These are phyloP conservation scores for Acanthamoeba lenticulata DNA, from an alignment of 208 protist genomes.

Conservation along the genomic window DNA sequence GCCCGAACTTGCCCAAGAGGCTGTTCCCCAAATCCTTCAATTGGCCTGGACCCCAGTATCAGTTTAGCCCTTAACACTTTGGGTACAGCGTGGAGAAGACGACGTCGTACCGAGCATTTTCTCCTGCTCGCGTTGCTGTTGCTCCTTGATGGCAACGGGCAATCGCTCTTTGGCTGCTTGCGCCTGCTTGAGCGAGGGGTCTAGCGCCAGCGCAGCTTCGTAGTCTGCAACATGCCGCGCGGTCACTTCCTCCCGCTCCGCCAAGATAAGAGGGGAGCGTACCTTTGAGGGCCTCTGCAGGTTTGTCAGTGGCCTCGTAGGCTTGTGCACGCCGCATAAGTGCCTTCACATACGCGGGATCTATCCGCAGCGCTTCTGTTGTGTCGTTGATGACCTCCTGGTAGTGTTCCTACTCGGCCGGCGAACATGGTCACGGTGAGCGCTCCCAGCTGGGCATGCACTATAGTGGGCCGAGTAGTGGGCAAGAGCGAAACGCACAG, in stretches of 20 bases:
- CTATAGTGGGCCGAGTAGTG: background rate
- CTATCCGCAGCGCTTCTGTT: conserved; percentile 90
- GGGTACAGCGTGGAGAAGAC: background rate
- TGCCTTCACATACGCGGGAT: conserved; percentile 90
- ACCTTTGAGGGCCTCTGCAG: conserved; percentile 86
- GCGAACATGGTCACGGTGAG: background rate
- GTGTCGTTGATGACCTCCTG: conserved; percentile 89
- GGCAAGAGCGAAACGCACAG: background rate
- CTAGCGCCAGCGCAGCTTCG: conserved; percentile 88
- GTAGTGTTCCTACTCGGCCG: conserved; percentile 4
- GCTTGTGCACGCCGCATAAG: conserved; percentile 91
- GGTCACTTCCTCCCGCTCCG: background rate
- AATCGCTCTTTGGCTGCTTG: conserved; percentile 80
- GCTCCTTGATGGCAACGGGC: conserved; percentile 87
- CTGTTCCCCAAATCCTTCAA: conserved; percentile 96
- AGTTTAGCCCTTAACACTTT: background rate
- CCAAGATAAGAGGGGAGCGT: background rate
- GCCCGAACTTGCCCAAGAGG: conserved; percentile 95
- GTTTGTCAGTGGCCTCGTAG: conserved; percentile 91
- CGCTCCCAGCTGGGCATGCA: background rate
- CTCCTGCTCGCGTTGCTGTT: conserved; percentile 93
- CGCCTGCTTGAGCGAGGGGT: conserved; percentile 80
- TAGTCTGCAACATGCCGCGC: conserved; percentile 84
- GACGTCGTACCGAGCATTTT: conserved; percentile 91
- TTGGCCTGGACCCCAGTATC: conserved; percentile 76